Evolutionary conservation across 2,329 filamentous ascomycete genomes (phyloP).

Genomic region (Sclerotiophoma versabilis): DNA sequence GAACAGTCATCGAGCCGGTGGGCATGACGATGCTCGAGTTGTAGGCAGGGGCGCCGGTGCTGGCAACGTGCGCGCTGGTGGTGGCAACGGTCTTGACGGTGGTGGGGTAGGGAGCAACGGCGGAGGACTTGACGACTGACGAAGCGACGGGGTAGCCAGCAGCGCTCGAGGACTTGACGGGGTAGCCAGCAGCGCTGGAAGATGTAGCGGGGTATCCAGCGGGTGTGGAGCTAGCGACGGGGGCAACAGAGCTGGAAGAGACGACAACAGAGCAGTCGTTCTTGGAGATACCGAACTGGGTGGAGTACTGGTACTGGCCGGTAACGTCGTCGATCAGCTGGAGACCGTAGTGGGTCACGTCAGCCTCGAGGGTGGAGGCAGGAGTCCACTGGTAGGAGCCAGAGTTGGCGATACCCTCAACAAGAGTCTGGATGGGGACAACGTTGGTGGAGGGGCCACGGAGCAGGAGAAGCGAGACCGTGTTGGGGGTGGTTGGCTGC

Average conservation of each 20-base stretch:
- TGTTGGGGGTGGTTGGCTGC: conserved; percentile 57
- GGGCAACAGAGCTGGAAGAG: conserved; percentile 27
- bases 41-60: conserved; percentile 32
- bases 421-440: conserved; percentile 56
- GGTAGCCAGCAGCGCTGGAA: conserved; percentile 20
- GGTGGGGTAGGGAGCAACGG: conserved; percentile 23
- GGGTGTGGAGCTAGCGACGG: conserved; percentile 27
- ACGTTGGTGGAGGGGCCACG: conserved; percentile 65
- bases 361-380: conserved; percentile 54
- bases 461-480: conserved; percentile 66
- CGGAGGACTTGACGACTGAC: conserved; percentile 14
- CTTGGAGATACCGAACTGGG: conserved; percentile 68
- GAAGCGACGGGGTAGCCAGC: conserved; percentile 30
- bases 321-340: conserved; percentile 66
- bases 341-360: conserved; percentile 65
- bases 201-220: conserved; percentile 6
- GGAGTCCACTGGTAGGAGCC: conserved; percentile 65
- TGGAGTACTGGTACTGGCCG: conserved; percentile 66
- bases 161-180: conserved; percentile 25
- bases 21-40: conserved; percentile 41
- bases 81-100: conserved; percentile 24
- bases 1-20: conserved; percentile 45
- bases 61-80: conserved; percentile 16
- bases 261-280: conserved; percentile 32
- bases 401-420: conserved; percentile 61